Evolutionary conservation across 257 asterid genomes (phyloP), one percentile per base, ranked within the genome.

Genomic region (Anisodus tanguticus): DNA sequence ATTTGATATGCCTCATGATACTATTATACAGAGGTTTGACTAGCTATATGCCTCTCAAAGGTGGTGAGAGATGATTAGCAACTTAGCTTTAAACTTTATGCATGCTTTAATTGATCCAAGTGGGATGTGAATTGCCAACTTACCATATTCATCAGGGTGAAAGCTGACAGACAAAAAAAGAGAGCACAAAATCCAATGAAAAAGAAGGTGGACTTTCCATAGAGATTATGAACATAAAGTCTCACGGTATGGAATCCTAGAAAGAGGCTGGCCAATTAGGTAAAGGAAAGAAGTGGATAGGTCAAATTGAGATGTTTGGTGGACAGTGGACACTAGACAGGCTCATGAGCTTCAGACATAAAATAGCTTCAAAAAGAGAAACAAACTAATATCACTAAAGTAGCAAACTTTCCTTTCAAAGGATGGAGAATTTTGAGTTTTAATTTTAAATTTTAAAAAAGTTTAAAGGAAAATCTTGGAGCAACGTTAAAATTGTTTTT

Each of bases 361-460:
- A 22, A n/a, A 51, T 12, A 76, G 81, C 62, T 76, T 76, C 63
- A 76, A 87, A 90, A 91, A 87, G 91, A 35, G 81, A 9, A 91
- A 89, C 91, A 91, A 6, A 74, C 76, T 72, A 71, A 71, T 17
- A 45, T 49, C 80, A 63, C 81, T 83, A 60, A 68, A 51, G 47
- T 76, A 88, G 78, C 39, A 54, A 69, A 58, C 84, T 41, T 41
- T 22, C 26, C 26, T 22, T 22, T 22, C 26, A 22, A 22, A 22
- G 26, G 26, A 22, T 22, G 26, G 26, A 22, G 26, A 22, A 22
- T 22, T 22, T 22, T 22, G 26, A 22, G 26, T 22, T 22, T 22
- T 22, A 22, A 22, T 22, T 22, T 22, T 22, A 0, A 22, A 22
- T 22, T 22, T 22, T 22, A 22, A 22, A 22, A 22, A 22, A 22